Base-by-base conservation (phyloP, 768 basidiomycete species). In the Sutorius australiensis region DNA sequence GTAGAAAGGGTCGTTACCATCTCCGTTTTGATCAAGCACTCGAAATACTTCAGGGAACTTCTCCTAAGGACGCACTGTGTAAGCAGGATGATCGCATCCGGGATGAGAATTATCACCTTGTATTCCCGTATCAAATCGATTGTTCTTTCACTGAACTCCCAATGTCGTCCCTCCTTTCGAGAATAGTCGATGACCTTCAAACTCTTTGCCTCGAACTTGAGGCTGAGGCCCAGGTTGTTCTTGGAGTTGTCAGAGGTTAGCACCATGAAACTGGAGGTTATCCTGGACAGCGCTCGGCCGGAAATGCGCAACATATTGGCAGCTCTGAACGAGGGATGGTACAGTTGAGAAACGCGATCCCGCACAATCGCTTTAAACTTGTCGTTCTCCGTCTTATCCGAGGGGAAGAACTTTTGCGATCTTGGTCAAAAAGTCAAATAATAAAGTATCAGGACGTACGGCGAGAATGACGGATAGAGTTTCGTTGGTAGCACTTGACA, bases 161-260 rank as follows among this genome's bases (percentile, higher is more conserved):
- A 99, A 32, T 82, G 77, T 8, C 84, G 74, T 9, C 86, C 87
- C 28, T 86, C 82, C 71, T 95, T 95, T 55, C 83, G 79, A 7
- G 93, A 87, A 70, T 97, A 98, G 56, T 91, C 89, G 41, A 97
- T 77, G 1, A 99, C 97, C 71, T 98, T 99, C 61, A 93, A 69
- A 10, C 84, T 81, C 71, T 97, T 98, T 12, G 83, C 89, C 64
- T 99, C 97, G 57, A 97, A 99, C 68, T 99, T 99, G 60, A 99
- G 80, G 66, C 90, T 92, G 38, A 99, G 79, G 3, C 97, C 97
- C 30, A 98, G 72, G 66, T 99, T 98, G 50, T 79, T 81, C 74
- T 97, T 98, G 53, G 81, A 77, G 9, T 80, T 80, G 62, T 92
- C 92, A 0, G 80, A 73, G 0, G 81, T 81, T 51, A 92, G 69